phyloP scores from a whole-genome alignment of 2,329 filamentous ascomycete genomes.

The Fusarium sp. region DNA sequence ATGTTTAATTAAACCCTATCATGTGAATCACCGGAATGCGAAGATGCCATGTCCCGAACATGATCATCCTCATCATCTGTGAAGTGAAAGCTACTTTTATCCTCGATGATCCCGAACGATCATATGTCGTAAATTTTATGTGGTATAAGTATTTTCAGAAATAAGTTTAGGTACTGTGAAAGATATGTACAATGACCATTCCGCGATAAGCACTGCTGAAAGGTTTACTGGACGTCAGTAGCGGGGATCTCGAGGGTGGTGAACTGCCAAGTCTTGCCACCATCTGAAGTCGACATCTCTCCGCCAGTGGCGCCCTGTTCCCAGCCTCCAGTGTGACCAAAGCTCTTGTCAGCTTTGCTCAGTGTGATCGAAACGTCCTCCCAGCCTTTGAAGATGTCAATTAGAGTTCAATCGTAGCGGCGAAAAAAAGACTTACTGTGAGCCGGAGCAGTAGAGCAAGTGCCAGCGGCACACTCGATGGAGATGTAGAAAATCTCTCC shows the following conservation, averaged over 20 bases:
- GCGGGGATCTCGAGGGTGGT: constrained; percentile 12
- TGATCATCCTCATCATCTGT: too few species aligned
- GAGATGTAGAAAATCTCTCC: constrained; percentile 33
- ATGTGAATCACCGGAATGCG: too few species aligned
- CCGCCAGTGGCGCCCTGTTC: constrained; percentile 23
- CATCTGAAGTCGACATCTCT: constrained; percentile 22
- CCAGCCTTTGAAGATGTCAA: constrained; percentile 8
- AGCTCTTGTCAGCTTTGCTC: constrained; percentile 14
- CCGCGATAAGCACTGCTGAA: too few species aligned
- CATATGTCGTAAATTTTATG: too few species aligned
- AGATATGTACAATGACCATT: too few species aligned
- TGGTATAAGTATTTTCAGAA: too few species aligned
- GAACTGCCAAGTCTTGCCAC: constrained; percentile 23
- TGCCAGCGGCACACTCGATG: constrained; percentile 17
- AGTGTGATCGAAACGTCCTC: constrained; percentile 24
- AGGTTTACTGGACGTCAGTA: background rate
- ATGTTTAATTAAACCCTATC: too few species aligned
- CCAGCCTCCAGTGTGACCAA: constrained; percentile 10
- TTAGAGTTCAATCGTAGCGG: background rate
- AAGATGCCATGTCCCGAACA: too few species aligned
- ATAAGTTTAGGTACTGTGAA: too few species aligned
- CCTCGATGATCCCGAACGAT: too few species aligned
- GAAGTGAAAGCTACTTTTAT: too few species aligned
- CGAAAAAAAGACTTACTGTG: constrained; percentile 5
- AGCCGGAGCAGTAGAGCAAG: constrained; percentile 15